These are phyloP conservation scores for Trichomonas vaginalis DNA, from an alignment of 208 protist species.

Conservation along the genomic window DNA sequence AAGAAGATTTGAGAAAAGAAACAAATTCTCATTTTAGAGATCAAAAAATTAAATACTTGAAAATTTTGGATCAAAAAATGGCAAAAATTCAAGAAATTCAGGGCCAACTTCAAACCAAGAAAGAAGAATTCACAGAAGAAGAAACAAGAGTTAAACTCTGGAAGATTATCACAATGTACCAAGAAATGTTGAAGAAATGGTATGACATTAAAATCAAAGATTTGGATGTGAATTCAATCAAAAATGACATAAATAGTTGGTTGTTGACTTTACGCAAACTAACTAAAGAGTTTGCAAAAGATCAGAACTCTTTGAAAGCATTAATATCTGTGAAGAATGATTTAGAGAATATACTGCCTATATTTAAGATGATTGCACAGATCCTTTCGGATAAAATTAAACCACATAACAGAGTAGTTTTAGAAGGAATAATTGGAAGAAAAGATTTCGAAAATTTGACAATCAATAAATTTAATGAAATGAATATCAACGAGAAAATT, in stretches of 20 bases:
- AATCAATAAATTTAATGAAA: not conserved
- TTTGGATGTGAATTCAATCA: not conserved
- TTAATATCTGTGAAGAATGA: not conserved
- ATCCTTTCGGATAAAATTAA: not conserved
- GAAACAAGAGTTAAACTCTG: not conserved
- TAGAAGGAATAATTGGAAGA: not conserved
- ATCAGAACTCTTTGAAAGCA: not conserved
- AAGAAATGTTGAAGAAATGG: not conserved
- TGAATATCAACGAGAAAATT: not conserved
- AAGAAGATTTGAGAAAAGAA: not conserved
- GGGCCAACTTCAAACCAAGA: not conserved
- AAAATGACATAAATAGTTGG: not conserved
- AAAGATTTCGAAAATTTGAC: not conserved
- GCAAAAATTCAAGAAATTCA: not conserved
- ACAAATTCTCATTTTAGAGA: not conserved
- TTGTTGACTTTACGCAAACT: not conserved
- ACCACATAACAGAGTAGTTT: not conserved
- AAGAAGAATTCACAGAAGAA: not conserved
- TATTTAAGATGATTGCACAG: not conserved
- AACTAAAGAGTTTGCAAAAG: not conserved
- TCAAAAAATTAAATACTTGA: not conserved
- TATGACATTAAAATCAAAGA: not conserved
- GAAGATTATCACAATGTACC: not conserved
- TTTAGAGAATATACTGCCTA: not conserved
- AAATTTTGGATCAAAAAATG: not conserved